Base-by-base conservation (phyloP, 306 rosid species). In the Sesbania bispinosa region DNA sequence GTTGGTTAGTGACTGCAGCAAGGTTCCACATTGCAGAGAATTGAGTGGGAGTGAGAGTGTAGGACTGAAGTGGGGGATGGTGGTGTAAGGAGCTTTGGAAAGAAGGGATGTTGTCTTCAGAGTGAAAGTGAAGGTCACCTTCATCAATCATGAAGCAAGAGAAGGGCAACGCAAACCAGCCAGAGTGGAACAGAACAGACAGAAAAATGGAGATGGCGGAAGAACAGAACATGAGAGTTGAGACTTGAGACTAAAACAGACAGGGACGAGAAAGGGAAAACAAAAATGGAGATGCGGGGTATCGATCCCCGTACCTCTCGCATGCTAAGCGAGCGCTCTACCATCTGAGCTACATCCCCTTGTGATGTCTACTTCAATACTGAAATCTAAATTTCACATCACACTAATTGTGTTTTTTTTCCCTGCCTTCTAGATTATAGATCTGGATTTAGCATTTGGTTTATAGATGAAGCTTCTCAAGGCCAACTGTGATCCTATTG, bases 291-390 rank as follows among this genome's bases (percentile, higher is more conserved):
- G 3, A 36, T 78, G 95, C 88, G 78, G 92, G 92, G 95, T 80
- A 88, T 87, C 89, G 89, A 89, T 86, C 90, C 95, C 92, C 83
- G 77, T 83, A 77, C 95, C 95, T 92, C 89, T 89, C 90, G 86
- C 93, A 88, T 88, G 89, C 87, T 82, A 88, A 88, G 88, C 88
- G 86, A 87, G 89, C 89, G 83, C 96, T 88, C 89, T 87, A 91
- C 98, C 96, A 92, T 86, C 92, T 89, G 88, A 89, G 90, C 93
- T 92, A 89, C 91, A 87, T 92, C 92, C 96, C 91, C 89, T 0
- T 10, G 10, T 0, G n/a, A n/a, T n/a, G n/a, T n/a, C n/a, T n/a
- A n/a, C n/a, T n/a, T n/a, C n/a, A n/a, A n/a, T n/a, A n/a, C n/a
- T n/a, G n/a, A n/a, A n/a, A n/a, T n/a, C n/a, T n/a, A n/a, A n/a